Evolutionary conservation across 768 basidiomycete species (phyloP), one percentile per base, ranked within the genome.

Genomic region (Amanita inopinata): DNA sequence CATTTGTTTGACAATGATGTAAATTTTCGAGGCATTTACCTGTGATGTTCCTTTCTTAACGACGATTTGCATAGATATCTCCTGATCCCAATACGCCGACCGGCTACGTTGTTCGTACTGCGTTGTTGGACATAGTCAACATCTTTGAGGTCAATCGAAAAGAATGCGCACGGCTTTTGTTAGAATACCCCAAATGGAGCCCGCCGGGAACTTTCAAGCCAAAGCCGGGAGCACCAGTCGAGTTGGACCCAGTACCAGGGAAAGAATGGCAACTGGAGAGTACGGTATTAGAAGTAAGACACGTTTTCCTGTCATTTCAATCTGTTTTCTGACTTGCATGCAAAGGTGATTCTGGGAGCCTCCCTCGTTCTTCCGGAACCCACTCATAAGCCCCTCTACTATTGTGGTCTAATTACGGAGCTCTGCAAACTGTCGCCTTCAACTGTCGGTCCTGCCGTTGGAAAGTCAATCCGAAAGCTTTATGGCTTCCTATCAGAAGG

Each of bases 101-200:
- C 6, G 92, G 92, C 3, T 94, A 91, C 60, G 68, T 82, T 19
- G 71, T 96, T 4, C 83, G 84, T 18, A 73, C 80, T 8, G 69
- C 78, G 17, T 59, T 96, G 7, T 61, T 77, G 5, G 92, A 97
- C 55, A 73, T 82, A 14, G 61, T 96, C 31, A 78, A 89, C 45
- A 83, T 97, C 11, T 98, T 88, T 53, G 94, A 98, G 59, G 76
- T 96, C 38, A 98, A 99, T 59, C 78, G 96, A 42, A 96, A 94
- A 59, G 96, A 99, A 53, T 86, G 83, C 50, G 93, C 96, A 1
- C 71, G 86, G 2, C 64, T 97, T 5, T 67, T 98, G 4, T 71
- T 96, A 33, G 83, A 90, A 57, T 81, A 85, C 42, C 85, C 88
- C 1, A 83, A 80, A 53, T 96, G 91, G 86, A 75, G 80, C 43